Conservation (phyloP, 2,329 filamentous ascomycete genomes). For the Alternaria conjuncta region DNA sequence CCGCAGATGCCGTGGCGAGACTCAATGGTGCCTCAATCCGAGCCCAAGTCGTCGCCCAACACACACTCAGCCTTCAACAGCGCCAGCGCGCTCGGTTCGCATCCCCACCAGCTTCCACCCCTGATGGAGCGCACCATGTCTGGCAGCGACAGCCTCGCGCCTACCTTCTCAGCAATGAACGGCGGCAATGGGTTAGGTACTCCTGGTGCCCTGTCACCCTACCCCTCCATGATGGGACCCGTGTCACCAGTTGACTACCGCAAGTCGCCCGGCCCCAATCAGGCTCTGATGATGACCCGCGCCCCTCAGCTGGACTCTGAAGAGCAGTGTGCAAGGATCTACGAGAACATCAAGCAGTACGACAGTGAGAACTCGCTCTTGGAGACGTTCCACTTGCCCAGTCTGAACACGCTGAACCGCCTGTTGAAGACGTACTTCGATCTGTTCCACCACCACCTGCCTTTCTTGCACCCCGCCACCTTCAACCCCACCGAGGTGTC, state of each 20-base stretch:
- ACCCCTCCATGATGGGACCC: slow-evolving; percentile 70
- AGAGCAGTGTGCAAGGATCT: slow-evolving; percentile 81
- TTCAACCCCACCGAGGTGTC: slow-evolving; percentile 83
- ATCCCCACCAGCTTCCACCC: slow-evolving; percentile 69
- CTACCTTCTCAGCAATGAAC: slow-evolving; percentile 73
- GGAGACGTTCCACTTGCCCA: slow-evolving; percentile 88
- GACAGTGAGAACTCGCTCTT: slow-evolving; percentile 84
- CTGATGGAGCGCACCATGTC: slow-evolving; percentile 70
- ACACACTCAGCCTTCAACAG: slow-evolving; percentile 64
- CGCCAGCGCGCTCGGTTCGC: slow-evolving; percentile 63
- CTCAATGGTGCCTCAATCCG: slow-evolving; percentile 76
- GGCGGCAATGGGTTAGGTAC: slow-evolving; percentile 72
- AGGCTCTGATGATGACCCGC: slow-evolving; percentile 68
- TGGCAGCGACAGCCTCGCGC: slow-evolving; percentile 66
- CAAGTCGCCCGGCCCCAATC: slow-evolving; percentile 71
- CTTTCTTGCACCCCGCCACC: slow-evolving; percentile 91
- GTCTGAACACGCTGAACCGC: slow-evolving; percentile 80
- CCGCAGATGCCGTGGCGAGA: slow-evolving; percentile 95
- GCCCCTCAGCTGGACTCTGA: slow-evolving; percentile 84
- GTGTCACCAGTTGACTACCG: slow-evolving; percentile 73
- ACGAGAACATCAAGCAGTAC: slow-evolving; percentile 82
- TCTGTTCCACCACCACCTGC: slow-evolving; percentile 94
- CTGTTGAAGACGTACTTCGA: slow-evolving; percentile 97
- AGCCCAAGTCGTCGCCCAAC: slow-evolving; percentile 79
- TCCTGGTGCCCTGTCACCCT: slow-evolving; percentile 76